Base-by-base conservation (phyloP, 2,329 filamentous ascomycete species). In the Fusarium burgessii region DNA sequence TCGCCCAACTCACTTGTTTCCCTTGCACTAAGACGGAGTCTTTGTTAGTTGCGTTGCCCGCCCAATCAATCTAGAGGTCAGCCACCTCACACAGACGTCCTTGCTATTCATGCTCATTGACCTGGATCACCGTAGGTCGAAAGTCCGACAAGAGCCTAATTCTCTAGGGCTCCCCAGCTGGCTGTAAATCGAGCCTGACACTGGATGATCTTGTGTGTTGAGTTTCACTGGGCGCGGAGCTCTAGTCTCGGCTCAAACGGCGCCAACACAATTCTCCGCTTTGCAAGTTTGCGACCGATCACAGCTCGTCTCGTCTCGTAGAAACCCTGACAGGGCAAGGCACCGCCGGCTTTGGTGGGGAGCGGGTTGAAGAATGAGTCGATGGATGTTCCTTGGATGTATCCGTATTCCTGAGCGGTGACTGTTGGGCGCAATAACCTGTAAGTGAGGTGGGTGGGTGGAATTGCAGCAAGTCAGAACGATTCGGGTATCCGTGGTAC, bases 1-100 rank as follows among this genome's bases (percentile, higher is more conserved):
- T 75, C 63, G 73, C 62, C 70, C 59, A 72, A 60, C 65, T 68
- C 58, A 62, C 62, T 68, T 72, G 62, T 58, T 69, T 69, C 60
- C 66, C 54, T 62, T 65, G 67, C 70, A 63, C 68, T 68, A 72
- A 68, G 66, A 66, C 69, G 58, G 71, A 76, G 73, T 68, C 66
- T 72, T 67, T 73, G 52, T 67, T 76, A 75, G 74, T 76, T 52
- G 69, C 62, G 63, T 69, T 76, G 71, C 54, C 69, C 45, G 62
- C 68, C 74, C 69, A 76, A 76, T 76, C 74, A 75, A 36, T 47
- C 60, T 57, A 71, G 57, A 62, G 56, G 60, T 71, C 74, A 76
- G 72, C 74, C 74, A 74, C 74, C 66, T 68, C 58, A 43, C 45
- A 66, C 58, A 72, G 60, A 58, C 66, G 58, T 62, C 58, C 60